A percentile compares a stretch with the other conserved stretches of the same genome.
phyloP scores from a whole-genome alignment of 495 filamentous ascomycete genomes.

The Tetracladium setigerum region DNA sequence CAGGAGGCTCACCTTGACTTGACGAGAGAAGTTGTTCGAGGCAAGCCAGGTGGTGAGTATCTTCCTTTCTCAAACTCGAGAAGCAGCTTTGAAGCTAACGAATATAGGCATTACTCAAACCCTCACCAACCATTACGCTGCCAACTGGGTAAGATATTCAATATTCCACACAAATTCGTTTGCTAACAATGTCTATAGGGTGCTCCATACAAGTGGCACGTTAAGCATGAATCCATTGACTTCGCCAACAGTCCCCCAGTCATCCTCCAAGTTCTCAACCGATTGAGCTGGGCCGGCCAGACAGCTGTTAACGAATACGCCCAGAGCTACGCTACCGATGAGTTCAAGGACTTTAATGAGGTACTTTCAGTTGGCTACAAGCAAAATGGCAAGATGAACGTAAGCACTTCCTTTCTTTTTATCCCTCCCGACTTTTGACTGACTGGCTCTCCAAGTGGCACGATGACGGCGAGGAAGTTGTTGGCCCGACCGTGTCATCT shows the following conservation, averaged over 20 bases:
- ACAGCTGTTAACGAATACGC: conserved; percentile 26
- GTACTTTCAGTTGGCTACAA: conserved; percentile 70
- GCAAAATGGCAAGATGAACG: conserved; percentile 57
- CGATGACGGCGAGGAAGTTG: conserved; percentile 71
- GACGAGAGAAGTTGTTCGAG: conserved; percentile 39
- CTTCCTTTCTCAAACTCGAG: neutral
- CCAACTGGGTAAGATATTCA: conserved; percentile 56
- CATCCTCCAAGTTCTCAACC: conserved; percentile 49
- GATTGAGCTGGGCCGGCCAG: conserved; percentile 59
- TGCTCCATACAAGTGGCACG: conserved; percentile 76
- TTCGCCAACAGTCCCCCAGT: conserved; percentile 54
- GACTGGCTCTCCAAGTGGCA: conserved; percentile 53
- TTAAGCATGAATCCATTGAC: conserved; percentile 51
- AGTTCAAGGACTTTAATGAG: conserved; percentile 58
- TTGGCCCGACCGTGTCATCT: conserved; percentile 71
- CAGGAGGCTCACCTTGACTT: conserved; percentile 53
- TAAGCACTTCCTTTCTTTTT: conserved; percentile 33
- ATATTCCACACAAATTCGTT: neutral
- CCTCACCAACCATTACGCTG: conserved; percentile 58
- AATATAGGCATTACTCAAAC: conserved; percentile 28
- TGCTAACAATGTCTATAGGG: conserved; percentile 42
- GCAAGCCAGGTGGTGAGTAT: conserved; percentile 24
- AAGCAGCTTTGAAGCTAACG: neutral
- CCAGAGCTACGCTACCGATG: conserved; percentile 1
- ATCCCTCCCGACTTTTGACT: too few relatives aligned